phyloP scores from a whole-genome alignment of 768 basidiomycete species.

The Zangia roseola region DNA sequence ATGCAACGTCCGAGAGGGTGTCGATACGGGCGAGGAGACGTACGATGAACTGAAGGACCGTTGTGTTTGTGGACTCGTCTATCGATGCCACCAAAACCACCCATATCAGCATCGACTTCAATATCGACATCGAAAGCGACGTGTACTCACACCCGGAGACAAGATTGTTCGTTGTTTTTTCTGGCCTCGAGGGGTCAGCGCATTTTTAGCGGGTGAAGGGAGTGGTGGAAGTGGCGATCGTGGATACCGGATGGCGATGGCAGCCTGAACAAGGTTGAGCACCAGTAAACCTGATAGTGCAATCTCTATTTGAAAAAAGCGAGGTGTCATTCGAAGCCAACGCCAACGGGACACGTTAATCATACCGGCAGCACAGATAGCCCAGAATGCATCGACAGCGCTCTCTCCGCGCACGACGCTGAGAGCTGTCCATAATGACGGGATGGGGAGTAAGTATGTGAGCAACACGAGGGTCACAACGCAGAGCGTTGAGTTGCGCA shows the following conservation, averaged over 20 bases:
- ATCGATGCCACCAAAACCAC: not conserved
- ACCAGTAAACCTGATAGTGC: constrained; percentile 28
- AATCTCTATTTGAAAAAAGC: constrained; percentile 25
- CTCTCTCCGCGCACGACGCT: constrained; percentile 26
- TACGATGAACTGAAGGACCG: constrained; percentile 31
- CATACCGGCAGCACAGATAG: constrained; percentile 33
- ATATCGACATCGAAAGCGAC: not conserved
- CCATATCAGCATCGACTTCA: not conserved
- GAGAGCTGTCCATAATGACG: constrained; percentile 37
- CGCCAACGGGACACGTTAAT: not conserved
- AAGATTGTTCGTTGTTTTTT: constrained; percentile 28
- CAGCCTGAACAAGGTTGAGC: constrained; percentile 37
- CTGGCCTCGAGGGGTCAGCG: constrained; percentile 24
- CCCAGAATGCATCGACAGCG: constrained; percentile 14
- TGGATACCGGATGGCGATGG: constrained; percentile 37
- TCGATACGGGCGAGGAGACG: constrained; percentile 29
- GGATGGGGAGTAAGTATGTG: constrained; percentile 38
- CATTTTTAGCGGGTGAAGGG: constrained; percentile 22
- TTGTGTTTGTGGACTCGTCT: constrained; percentile 29
- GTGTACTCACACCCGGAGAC: constrained; percentile 19
- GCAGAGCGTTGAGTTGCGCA: constrained; percentile 38
- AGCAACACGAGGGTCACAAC: constrained; percentile 33
- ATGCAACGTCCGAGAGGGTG: constrained; percentile 32
- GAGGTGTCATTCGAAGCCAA: not conserved
- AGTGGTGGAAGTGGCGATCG: constrained; percentile 29